These are phyloP conservation scores for Xylaria nigripes DNA, from an alignment of 495 filamentous ascomycete species.

Conservation along the genomic window DNA sequence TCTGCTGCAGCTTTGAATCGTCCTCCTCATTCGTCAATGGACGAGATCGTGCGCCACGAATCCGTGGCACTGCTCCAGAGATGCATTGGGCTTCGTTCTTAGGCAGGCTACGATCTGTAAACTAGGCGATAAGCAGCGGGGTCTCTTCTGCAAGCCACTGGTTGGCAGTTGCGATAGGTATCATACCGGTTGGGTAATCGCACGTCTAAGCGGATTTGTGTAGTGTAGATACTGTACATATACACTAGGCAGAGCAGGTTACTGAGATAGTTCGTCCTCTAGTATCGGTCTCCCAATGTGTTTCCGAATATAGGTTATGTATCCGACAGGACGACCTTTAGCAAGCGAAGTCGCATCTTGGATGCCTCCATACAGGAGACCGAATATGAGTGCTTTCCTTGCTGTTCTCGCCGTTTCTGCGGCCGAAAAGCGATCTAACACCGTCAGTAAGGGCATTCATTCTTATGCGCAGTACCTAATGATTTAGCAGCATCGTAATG, in stretches of 20 bases:
- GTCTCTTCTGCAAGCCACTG: not conserved
- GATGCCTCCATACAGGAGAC: conserved; percentile 68
- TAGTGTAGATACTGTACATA: not conserved
- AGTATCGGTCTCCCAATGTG: conserved; percentile 20
- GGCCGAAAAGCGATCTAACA: conserved; percentile 68
- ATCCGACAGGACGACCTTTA: conserved; percentile 61
- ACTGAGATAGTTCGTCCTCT: conserved; percentile 11
- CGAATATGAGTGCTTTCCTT: conserved; percentile 66
- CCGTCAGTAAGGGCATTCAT: not conserved
- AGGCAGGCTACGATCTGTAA: not conserved
- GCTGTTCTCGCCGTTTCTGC: conserved; percentile 76
- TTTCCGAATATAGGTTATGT: conserved; percentile 59
- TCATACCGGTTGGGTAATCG: too few relatives aligned
- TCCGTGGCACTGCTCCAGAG: not conserved
- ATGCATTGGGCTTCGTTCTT: not conserved
- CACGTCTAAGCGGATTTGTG: too few relatives aligned
- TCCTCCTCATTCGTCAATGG: not conserved
- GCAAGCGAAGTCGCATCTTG: conserved; percentile 62
- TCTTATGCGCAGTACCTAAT: not conserved
- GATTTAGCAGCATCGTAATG: not conserved
- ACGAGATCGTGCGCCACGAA: not conserved
- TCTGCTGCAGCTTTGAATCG: not conserved
- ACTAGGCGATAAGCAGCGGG: not conserved
- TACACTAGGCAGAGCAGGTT: not conserved
- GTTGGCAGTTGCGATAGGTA: not conserved